phyloP scores from a whole-genome alignment of 345 rosid species.

The Lepidium aucheri region DNA sequence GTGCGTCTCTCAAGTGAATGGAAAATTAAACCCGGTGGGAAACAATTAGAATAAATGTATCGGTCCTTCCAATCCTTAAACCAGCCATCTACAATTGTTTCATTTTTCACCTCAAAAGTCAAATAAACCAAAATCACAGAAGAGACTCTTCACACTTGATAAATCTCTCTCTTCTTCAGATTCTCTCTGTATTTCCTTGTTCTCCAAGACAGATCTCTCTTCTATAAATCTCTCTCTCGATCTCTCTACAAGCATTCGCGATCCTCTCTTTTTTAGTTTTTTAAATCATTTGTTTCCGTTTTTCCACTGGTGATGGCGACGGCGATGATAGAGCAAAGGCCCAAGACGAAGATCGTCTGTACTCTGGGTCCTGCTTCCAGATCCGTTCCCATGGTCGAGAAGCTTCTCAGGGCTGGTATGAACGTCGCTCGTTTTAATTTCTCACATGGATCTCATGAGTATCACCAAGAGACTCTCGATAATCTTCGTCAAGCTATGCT shows the following conservation, averaged over 20 bases:
- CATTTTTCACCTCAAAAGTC: not conserved
- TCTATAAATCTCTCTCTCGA: slow-evolving; percentile 11
- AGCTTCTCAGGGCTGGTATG: slow-evolving; percentile 87
- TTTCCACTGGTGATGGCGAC: not conserved
- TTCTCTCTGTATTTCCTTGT: slow-evolving; percentile 18
- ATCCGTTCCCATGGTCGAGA: slow-evolving; percentile 73
- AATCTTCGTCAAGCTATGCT: slow-evolving; percentile 78
- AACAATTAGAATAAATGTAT: not conserved
- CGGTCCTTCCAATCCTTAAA: not conserved
- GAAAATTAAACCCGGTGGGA: slow-evolving; percentile 19
- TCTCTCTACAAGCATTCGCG: not conserved
- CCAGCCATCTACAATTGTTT: not conserved
- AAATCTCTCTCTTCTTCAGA: too few relatives aligned
- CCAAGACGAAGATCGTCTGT: slow-evolving; percentile 95
- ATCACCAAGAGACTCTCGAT: slow-evolving; percentile 90
- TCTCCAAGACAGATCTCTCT: slow-evolving; percentile 32
- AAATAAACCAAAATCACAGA: not conserved
- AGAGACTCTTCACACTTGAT: not conserved
- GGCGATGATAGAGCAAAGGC: slow-evolving; percentile 43
- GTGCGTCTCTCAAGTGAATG: not conserved
- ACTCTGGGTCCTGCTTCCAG: slow-evolving; percentile 90
- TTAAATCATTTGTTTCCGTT: not conserved
- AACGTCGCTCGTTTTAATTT: slow-evolving; percentile 97
- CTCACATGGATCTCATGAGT: slow-evolving; percentile 93
- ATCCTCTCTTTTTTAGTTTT: not conserved